Conservation (phyloP, 2,329 filamentous ascomycete species). For the Microthyrium microscopicum region DNA sequence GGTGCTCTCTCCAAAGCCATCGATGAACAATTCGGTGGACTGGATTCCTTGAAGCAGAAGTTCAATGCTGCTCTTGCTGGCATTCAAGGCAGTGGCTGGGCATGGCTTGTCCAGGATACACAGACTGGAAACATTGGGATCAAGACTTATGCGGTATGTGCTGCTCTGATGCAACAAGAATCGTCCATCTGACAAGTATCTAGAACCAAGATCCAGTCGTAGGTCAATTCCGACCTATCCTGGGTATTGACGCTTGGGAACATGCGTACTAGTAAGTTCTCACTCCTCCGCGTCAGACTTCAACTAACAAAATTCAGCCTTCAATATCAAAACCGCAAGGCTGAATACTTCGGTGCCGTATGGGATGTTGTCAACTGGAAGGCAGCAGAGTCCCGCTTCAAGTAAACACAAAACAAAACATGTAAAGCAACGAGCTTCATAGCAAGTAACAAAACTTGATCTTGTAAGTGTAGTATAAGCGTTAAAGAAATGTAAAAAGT, state of each 20-base stretch:
- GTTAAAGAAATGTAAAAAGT: too few relatives aligned
- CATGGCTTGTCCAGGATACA: conserved; percentile 45
- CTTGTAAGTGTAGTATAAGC: too few relatives aligned
- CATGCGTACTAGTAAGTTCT: conserved; percentile 73
- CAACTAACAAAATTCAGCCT: conserved; percentile 33
- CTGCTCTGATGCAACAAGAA: neutral
- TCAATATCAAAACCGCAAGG: conserved; percentile 94
- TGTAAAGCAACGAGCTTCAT: too few relatives aligned
- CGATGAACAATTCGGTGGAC: conserved; percentile 39
- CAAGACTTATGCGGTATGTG: conserved; percentile 47
- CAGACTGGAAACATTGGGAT: conserved; percentile 44
- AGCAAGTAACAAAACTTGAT: too few relatives aligned
- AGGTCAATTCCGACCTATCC: conserved; percentile 62
- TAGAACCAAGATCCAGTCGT: conserved; percentile 78
- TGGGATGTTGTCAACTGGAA: conserved; percentile 98
- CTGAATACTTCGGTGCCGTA: conserved; percentile 82
- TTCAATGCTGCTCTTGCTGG: conserved; percentile 47
- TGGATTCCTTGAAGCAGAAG: conserved; percentile 44
- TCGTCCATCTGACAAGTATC: neutral
- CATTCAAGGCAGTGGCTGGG: conserved; percentile 50
- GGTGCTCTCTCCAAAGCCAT: conserved; percentile 41
- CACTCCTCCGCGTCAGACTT: neutral
- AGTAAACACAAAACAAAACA: conserved; percentile 26
- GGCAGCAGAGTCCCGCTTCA: conserved; percentile 63
- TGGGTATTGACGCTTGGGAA: conserved; percentile 92